Conservation (phyloP, 78 protist species). For the Dictyostelium firmibasis region DNA sequence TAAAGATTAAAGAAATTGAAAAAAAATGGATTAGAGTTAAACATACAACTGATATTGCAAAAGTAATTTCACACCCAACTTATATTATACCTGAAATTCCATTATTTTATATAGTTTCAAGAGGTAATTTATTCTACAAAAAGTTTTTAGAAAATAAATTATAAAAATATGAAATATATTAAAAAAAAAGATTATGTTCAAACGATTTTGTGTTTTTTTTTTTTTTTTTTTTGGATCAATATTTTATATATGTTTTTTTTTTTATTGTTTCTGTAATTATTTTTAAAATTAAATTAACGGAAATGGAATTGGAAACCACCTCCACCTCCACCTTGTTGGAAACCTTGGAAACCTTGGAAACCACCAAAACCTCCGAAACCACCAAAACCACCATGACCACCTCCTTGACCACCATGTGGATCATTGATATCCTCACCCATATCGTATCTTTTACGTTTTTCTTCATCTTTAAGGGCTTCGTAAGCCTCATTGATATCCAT, state of each 20-base stretch:
- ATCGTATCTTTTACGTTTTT: conserved; percentile 87
- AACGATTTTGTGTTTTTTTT: not conserved
- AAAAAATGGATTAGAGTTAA: conserved; percentile 75
- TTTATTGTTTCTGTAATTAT: not conserved
- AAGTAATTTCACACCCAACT: conserved; percentile 71
- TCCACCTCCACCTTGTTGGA: conserved; percentile 28
- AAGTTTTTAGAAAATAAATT: conserved; percentile 23
- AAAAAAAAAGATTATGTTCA: too few species aligned
- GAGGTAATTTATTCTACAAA: conserved; percentile 12
- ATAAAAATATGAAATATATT: not conserved
- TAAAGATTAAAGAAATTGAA: not conserved
- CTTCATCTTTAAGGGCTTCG: conserved; percentile 77
- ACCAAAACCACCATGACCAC: not conserved
- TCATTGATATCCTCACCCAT: conserved; percentile 60
- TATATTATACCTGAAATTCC: conserved; percentile 81
- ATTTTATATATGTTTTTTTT: not conserved
- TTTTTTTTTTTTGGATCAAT: not conserved
- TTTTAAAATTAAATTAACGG: conserved; percentile 3
- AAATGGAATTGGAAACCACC: conserved; percentile 32
- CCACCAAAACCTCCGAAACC: conserved; percentile 41
- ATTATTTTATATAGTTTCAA: conserved; percentile 53
- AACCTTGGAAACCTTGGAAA: conserved; percentile 1
- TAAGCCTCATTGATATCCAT: conserved; percentile 87
- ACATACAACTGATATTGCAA: conserved; percentile 66
- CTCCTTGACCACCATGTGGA: conserved; percentile 1